phyloP scores from a whole-genome alignment of 192 early-diverging fungal genomes.

The Backusella parvicylindrica region DNA sequence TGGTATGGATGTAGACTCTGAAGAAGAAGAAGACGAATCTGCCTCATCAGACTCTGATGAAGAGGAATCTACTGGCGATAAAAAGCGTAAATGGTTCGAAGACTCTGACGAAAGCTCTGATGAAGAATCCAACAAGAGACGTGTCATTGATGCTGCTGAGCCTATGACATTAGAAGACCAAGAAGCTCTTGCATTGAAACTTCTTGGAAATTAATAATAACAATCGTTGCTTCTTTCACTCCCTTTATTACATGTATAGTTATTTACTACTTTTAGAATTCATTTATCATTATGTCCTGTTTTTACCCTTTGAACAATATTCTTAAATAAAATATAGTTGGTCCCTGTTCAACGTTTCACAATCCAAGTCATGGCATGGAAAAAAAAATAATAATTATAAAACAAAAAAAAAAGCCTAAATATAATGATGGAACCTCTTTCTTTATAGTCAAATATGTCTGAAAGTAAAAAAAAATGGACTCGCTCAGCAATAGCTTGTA shows the following conservation, averaged over 20 bases:
- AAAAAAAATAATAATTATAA: background rate
- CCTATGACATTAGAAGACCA: conserved; percentile 58
- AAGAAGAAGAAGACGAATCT: conserved; percentile 62
- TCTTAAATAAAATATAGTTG: background rate
- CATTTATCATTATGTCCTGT: background rate
- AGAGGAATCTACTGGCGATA: conserved; percentile 61
- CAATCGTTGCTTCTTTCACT: background rate
- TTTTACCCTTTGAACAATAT: background rate
- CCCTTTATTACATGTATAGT: background rate
- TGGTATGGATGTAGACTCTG: conserved; percentile 21
- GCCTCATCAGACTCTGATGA: conserved; percentile 47
- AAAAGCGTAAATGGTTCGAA: conserved; percentile 48
- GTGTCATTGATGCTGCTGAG: conserved; percentile 49
- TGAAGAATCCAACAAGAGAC: conserved; percentile 33
- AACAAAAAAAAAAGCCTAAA: no score
- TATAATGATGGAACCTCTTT: background rate
- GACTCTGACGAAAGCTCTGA: conserved; percentile 30
- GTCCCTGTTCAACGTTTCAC: background rate
- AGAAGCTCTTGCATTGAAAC: conserved; percentile 55
- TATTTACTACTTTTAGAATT: background rate
- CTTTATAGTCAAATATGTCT: background rate
- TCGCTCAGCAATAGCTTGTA: background rate
- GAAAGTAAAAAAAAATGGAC: background rate
- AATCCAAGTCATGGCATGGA: background rate
- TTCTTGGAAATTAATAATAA: conserved; percentile 31